Evolutionary conservation across 2,329 filamentous ascomycete species (phyloP), one percentile per base, ranked within the genome.

Genomic region (Fusarium praegraminearum): DNA sequence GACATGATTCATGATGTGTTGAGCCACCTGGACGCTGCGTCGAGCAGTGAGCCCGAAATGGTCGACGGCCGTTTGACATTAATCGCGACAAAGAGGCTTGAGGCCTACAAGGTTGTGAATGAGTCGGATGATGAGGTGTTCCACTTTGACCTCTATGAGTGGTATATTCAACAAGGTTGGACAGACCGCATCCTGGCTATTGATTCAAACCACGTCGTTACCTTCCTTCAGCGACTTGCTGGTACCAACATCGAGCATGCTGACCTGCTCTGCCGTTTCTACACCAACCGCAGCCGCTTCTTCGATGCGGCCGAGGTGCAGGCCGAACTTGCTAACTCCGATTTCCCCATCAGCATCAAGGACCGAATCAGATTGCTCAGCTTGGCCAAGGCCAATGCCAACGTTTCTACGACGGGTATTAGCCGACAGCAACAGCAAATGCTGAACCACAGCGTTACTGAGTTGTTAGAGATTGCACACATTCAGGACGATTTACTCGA

Each of bases 141-240:
- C 83, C 91, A 98, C 78, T 97, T 93, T 65, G 93, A 93, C 74
- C 85, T 99, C n/a, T 99, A 98, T 78, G 94, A 98, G 75, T 99
- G 96, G 95, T 99, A 99, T 79, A 90, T 98, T 71, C 82, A 87
- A 56, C 90, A 94, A 77, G 91, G 92, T 20, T 94, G 93, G 89
- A 91, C 89, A 12, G 93, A 98, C 68, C 91, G 94, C 16, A 87
- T 99, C 30, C 87, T 99, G 35, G 89, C 91, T 36, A 93, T 96
- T 53, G 88, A 94, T 60, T 97, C 94, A 7, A 88, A 91, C 0
- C 94, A 94, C 74, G 93, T 98, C 28, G 87, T 97, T 43, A 92
- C 90, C 3, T 99, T 97, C 78, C 87, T 99, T 4, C 86, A 93
- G 75, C 90, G 91, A 55, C 90, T 93, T 62, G 92, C 93, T 1